phyloP scores from a whole-genome alignment of 2,329 filamentous ascomycete genomes.

The Aspergillus caelatus region DNA sequence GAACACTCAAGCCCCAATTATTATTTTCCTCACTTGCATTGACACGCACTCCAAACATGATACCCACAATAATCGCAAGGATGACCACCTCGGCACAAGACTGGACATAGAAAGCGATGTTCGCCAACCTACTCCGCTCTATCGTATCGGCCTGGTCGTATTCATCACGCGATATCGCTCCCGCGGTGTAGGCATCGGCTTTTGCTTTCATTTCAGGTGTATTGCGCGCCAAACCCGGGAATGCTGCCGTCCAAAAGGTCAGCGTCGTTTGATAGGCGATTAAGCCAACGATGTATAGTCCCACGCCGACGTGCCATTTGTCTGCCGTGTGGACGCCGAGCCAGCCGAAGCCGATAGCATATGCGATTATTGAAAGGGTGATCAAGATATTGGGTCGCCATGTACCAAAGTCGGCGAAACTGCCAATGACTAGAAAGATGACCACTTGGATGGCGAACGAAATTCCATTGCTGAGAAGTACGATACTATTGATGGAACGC shows the following conservation, averaged over 20 bases:
- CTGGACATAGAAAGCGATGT: conserved; percentile 66
- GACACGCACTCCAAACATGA: conserved; percentile 64
- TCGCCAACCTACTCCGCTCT: conserved; percentile 66
- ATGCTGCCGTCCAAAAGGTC: conserved; percentile 71
- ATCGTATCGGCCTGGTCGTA: conserved; percentile 65
- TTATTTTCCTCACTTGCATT: conserved; percentile 63
- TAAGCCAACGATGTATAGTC: conserved; percentile 67
- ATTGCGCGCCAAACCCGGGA: conserved; percentile 60
- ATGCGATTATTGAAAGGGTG: conserved; percentile 62
- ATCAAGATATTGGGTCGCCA: conserved; percentile 67
- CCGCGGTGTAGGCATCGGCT: conserved; percentile 53
- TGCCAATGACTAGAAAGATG: conserved; percentile 50
- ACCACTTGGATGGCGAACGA: conserved; percentile 68
- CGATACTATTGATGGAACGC: conserved; percentile 66
- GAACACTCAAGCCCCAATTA: conserved; percentile 67
- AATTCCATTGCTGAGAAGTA: conserved; percentile 67
- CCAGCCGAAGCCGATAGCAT: conserved; percentile 68
- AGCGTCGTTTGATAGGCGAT: conserved; percentile 69
- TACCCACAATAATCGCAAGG: conserved; percentile 65
- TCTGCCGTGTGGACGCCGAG: conserved; percentile 63
- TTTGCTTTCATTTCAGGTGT: conserved; percentile 53
- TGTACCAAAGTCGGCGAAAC: conserved; percentile 64
- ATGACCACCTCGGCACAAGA: conserved; percentile 65
- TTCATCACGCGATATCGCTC: conserved; percentile 59
- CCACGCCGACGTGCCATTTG: conserved; percentile 63